Base-by-base conservation (phyloP, 106 monocot genomes). In the Posidonia australis region DNA sequence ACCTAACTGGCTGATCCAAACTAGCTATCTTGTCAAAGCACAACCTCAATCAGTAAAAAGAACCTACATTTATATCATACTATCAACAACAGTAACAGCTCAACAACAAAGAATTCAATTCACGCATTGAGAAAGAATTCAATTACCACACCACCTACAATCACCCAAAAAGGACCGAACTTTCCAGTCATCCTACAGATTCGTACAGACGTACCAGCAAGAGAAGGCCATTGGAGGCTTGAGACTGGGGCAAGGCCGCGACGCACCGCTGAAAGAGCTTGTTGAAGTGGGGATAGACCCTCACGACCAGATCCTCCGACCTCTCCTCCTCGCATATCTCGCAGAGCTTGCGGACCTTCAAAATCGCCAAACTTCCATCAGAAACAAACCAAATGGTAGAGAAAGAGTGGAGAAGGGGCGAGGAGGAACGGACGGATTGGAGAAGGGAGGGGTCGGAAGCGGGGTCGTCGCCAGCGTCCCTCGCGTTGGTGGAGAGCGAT, bases 201-300 rank as follows among this genome's bases (percentile, higher is more conserved):
- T n/a, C n/a, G n/a, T n/a, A n/a, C n/a, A n/a, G 44, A n/a, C 9
- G 44, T 58, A 87, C 90, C 77, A 96, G 70, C 17, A 96, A 54
- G 29, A 96, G 84, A 32, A 79, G 59, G 30, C 84, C 86, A 75
- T 62, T 82, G 60, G 94, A 75, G 44, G 82, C 69, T 65, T 72
- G 79, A 1, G 93, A 89, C 17, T 86, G 81, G 18, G 68, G 72
- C 26, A 81, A 70, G 18, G 79, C 79, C 1, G 74, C 57, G 42
- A 84, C 67, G 21, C 81, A 81, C 23, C 94, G 70, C 58, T 90
- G 94, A 74, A 90, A 96, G 58, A 96, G 80, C 80, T 96, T 96
- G 78, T 86, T 84, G 27, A 96, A 69, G 45, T 80, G 82, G 1
- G 86, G 82, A 66, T 89, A 87, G 17, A 86, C 82, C 46, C 90